Evolutionary conservation across 805 yeast species (phyloP), one percentile per base, ranked within the genome.

Genomic region (Wickerhamiella domercqiae): DNA sequence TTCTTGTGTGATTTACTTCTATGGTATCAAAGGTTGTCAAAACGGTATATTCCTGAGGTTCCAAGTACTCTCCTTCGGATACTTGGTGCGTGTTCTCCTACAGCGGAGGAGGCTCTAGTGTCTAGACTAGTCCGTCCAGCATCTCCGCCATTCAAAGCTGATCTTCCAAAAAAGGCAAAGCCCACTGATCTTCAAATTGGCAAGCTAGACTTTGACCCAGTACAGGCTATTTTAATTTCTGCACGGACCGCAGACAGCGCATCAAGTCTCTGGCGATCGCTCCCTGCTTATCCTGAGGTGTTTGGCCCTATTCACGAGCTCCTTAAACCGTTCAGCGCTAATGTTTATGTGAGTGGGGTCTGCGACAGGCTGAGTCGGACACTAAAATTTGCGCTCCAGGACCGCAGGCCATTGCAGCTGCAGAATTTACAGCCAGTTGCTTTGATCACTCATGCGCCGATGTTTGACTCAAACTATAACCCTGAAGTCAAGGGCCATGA

Each of bases 401-500:
- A 67, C 36, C 71, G 80, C 42, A 62, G 55, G 40, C 95, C 96
- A 40, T 68, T 90, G 49, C 63, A 73, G 13, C 66, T 90, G 44
- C 99, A 90, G 61, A 62, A 71, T 5, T 96, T 86, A 62, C 73
- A 71, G 52, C 83, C 93, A 18, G 54, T 90, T 39, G 79, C 94
- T 3, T 79, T 90, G 52, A 76, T 84, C 29, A 70, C 94, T 2
- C 70, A 70, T 51, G 78, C 84, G 26, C 99, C 99, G 46, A 76
- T 80, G 60, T 90, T 78, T 56, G 96, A 87, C 61, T 97, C 83
- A 52, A 83, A 84, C 65, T 90, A 77, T 71, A 87, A 86, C 62
- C 94, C 95, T 39, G 95, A 83, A 54, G 81, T 75, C 71, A 86
- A 81, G 62, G 80, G 93, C 6, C 79, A 83, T 57, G 95, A 87